Conservation (phyloP, 768 basidiomycete genomes). For the Termitomyces sp. region DNA sequence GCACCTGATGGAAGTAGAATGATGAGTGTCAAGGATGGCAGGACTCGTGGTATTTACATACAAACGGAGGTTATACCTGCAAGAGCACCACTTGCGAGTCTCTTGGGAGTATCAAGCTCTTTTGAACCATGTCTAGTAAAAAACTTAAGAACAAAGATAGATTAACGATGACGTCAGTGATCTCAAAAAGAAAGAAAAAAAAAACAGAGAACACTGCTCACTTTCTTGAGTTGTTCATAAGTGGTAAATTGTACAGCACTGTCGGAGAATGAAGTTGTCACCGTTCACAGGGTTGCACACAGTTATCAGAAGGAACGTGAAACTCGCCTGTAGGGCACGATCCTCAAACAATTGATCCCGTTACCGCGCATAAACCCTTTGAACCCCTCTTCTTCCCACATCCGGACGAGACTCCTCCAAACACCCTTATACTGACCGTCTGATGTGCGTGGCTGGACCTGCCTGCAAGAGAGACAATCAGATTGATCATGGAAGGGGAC, state of each 20-base stretch:
- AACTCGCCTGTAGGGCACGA: conserved; percentile 78
- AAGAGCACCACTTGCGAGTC: conserved; percentile 82
- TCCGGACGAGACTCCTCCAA: conserved; percentile 77
- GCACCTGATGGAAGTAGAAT: conserved; percentile 43
- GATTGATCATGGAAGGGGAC: conserved; percentile 4
- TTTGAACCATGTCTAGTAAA: conserved; percentile 67
- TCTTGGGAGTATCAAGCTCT: conserved; percentile 84
- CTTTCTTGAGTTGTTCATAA: conserved; percentile 90
- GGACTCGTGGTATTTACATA: conserved; percentile 36
- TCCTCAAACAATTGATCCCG: conserved; percentile 81
- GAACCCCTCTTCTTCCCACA: conserved; percentile 94
- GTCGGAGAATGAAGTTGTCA: not conserved
- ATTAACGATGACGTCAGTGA: conserved; percentile 26
- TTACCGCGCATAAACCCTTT: conserved; percentile 94
- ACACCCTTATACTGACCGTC: conserved; percentile 78
- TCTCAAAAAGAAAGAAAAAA: not conserved
- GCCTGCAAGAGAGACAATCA: conserved; percentile 42
- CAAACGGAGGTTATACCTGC: conserved; percentile 96
- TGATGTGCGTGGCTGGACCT: conserved; percentile 76
- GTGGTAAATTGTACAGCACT: conserved; percentile 85
- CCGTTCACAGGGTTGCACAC: conserved; percentile 1
- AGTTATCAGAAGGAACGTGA: not conserved
- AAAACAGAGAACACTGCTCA: conserved; percentile 22
- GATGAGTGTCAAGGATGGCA: not conserved
- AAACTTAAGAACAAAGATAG: conserved; percentile 39